A percentile compares a stretch with the other conserved stretches of the same genome.
These are phyloP conservation scores for Vitis hybrid DNA, from an alignment of 177 flowering plant genomes.

Conservation along the genomic window DNA sequence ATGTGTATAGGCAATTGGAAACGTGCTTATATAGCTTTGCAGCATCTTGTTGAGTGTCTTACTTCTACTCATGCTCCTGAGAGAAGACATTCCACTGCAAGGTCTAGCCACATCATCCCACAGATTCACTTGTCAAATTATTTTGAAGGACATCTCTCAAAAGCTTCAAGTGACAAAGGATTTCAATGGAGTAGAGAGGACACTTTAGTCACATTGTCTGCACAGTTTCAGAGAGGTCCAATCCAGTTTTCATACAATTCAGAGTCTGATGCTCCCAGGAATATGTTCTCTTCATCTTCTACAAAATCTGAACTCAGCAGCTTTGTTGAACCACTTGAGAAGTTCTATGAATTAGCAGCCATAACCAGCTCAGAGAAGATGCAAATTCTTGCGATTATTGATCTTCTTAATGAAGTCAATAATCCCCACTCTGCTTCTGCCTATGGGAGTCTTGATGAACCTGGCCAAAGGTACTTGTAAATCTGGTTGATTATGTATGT, in stretches of 20 bases:
- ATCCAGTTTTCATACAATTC: slow-evolving; percentile 21
- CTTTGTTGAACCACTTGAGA: slow-evolving; percentile 54
- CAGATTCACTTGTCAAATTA: slow-evolving; percentile 62
- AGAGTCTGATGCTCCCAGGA: slow-evolving; percentile 25
- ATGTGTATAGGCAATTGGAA: slow-evolving; percentile 72
- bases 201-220: slow-evolving; percentile 20
- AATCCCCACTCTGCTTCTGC: slow-evolving; percentile 50
- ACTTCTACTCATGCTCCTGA: slow-evolving; percentile 28
- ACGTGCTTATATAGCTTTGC: slow-evolving; percentile 67
- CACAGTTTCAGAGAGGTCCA: slow-evolving; percentile 28
- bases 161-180: slow-evolving; percentile 32
- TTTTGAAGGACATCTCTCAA: slow-evolving; percentile 43
- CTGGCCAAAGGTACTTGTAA: slow-evolving; percentile 77
- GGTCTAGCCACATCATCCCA: slow-evolving; percentile 31
- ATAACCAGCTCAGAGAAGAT: slow-evolving; percentile 46
- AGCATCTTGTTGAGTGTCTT: slow-evolving; percentile 60
- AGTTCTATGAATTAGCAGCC: slow-evolving; percentile 28
- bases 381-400: slow-evolving; percentile 61
- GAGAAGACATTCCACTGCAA: slow-evolving; percentile 17
- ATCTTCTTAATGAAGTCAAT: slow-evolving; percentile 76
- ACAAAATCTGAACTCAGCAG: slow-evolving; percentile 45
- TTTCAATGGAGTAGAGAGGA: slow-evolving; percentile 53
- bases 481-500: slow-evolving; percentile 5
- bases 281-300: slow-evolving; percentile 25
- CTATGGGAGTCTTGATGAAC: slow-evolving; percentile 84